Conservation (phyloP, 495 filamentous ascomycete species). For the Echria macrotheca region DNA sequence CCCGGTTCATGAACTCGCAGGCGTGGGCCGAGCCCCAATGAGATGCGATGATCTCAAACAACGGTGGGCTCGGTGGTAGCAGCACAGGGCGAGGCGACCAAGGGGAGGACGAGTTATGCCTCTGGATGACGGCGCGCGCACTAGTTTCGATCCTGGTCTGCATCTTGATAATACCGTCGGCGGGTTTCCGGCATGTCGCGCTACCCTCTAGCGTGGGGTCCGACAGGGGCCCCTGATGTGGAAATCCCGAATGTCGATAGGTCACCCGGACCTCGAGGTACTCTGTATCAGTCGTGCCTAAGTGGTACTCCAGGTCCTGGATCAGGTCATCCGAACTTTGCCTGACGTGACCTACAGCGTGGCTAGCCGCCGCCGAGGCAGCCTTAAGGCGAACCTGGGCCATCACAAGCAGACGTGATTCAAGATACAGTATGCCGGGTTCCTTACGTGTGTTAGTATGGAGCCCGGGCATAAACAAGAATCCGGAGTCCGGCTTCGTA, state of each 20-base stretch:
- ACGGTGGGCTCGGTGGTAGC: slow-evolving; percentile 25
- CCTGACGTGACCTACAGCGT: slow-evolving; percentile 17
- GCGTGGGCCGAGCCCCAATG: slow-evolving; percentile 39
- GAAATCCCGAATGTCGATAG: slow-evolving; percentile 48
- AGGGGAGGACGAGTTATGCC: slow-evolving; percentile 32
- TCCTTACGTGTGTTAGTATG: background rate
- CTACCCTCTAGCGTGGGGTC: background rate
- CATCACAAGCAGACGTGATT: slow-evolving; percentile 36
- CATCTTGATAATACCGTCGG: slow-evolving; percentile 17
- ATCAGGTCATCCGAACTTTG: slow-evolving; percentile 45
- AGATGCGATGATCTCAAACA: slow-evolving; percentile 39
- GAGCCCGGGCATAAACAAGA: background rate
- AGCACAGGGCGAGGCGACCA: slow-evolving; percentile 35
- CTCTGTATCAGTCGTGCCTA: slow-evolving; percentile 35
- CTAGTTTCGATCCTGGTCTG: slow-evolving; percentile 41
- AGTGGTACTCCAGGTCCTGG: slow-evolving; percentile 43
- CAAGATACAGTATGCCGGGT: slow-evolving; percentile 30
- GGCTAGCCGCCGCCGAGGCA: background rate
- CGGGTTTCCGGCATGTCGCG: slow-evolving; percentile 1
- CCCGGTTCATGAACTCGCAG: slow-evolving; percentile 32
- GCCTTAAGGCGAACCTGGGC: slow-evolving; percentile 28
- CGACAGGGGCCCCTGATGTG: slow-evolving; percentile 11
- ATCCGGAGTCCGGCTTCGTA: slow-evolving; percentile 15
- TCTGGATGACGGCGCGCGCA: slow-evolving; percentile 35
- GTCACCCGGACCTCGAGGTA: slow-evolving; percentile 43